Percentiles rank a stretch among this genome's conserved stretches.
Evolutionary conservation across 768 basidiomycete species (phyloP).

Genomic region (Holtermanniella nyarrowii): DNA sequence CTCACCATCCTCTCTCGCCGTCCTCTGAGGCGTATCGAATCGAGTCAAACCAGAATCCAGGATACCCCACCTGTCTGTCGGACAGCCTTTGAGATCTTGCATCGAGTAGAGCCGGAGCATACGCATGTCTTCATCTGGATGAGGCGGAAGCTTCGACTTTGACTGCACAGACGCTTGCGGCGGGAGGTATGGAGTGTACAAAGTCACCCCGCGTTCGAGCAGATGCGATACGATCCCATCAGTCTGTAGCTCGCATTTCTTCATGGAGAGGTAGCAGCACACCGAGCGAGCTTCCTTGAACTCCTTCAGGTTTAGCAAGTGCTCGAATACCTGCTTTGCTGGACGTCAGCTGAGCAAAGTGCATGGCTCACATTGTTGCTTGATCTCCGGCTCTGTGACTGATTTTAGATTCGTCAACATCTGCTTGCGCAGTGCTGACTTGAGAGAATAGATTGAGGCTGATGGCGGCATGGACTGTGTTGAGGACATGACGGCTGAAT

Average conservation of each 20-base stretch:
- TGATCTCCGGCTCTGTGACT: constrained; percentile 17
- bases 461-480: no score
- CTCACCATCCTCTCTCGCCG: constrained; percentile 20
- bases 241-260: constrained; percentile 26
- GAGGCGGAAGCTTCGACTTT: neutral
- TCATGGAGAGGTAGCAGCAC: constrained; percentile 33
- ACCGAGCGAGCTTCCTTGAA: constrained; percentile 21
- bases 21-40: constrained; percentile 7
- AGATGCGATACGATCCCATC: constrained; percentile 20
- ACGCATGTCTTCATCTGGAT: constrained; percentile 12
- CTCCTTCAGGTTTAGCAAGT: constrained; percentile 3
- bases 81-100: constrained; percentile 20
- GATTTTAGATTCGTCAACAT: constrained; percentile 22
- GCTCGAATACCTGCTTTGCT: constrained; percentile 5
- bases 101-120: constrained; percentile 28
- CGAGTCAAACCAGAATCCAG: constrained; percentile 22
- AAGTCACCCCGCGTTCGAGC: constrained; percentile 15
- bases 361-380: constrained; percentile 22
- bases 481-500: no score
- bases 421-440: constrained; percentile 17
- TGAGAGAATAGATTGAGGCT: constrained; percentile 7
- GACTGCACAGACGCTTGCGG: constrained; percentile 1
- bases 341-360: constrained; percentile 13
- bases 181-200: constrained; percentile 28
- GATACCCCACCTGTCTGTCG: constrained; percentile 34